These are phyloP conservation scores for Artomyces pyxidatus DNA, from an alignment of 768 basidiomycete genomes.

Conservation along the genomic window DNA sequence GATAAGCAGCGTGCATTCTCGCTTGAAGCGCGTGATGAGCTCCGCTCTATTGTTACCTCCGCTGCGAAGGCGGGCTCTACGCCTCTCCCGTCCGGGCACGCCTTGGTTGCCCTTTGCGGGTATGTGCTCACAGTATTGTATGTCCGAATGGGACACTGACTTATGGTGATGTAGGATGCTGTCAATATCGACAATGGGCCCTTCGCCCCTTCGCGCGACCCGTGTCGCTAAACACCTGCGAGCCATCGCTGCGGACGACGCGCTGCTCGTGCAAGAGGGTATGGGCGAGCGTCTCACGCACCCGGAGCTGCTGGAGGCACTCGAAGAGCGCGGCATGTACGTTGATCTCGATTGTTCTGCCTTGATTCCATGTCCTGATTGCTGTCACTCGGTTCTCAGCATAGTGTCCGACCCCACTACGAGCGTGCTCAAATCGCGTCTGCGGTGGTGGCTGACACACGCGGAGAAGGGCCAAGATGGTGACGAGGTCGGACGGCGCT, in stretches of 20 bases:
- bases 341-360: slow-evolving; percentile 21
- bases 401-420: slow-evolving; percentile 31
- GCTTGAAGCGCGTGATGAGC: slow-evolving; percentile 13
- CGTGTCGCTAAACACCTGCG: slow-evolving; percentile 31
- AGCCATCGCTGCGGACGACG: slow-evolving; percentile 52
- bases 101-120: slow-evolving; percentile 46
- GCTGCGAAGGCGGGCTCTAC: slow-evolving; percentile 29
- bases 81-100: slow-evolving; percentile 19
- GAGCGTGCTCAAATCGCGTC: slow-evolving; percentile 39
- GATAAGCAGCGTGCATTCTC: slow-evolving; percentile 29
- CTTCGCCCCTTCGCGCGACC: slow-evolving; percentile 23
- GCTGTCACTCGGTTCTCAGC: too few species aligned
- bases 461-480: slow-evolving; percentile 28
- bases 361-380: not conserved
- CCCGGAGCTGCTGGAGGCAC: slow-evolving; percentile 53
- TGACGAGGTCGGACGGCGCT: slow-evolving; percentile 37
- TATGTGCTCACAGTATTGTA: slow-evolving; percentile 25
- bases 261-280: slow-evolving; percentile 45
- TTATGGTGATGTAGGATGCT: slow-evolving; percentile 23
- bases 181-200: slow-evolving; percentile 32
- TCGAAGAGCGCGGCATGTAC: slow-evolving; percentile 74
- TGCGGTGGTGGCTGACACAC: slow-evolving; percentile 60
- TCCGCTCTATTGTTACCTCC: slow-evolving; percentile 12
- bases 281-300: slow-evolving; percentile 36
- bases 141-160: not conserved